Base-by-base conservation (phyloP, 768 basidiomycete species). In the Cytidiella melzeri region DNA sequence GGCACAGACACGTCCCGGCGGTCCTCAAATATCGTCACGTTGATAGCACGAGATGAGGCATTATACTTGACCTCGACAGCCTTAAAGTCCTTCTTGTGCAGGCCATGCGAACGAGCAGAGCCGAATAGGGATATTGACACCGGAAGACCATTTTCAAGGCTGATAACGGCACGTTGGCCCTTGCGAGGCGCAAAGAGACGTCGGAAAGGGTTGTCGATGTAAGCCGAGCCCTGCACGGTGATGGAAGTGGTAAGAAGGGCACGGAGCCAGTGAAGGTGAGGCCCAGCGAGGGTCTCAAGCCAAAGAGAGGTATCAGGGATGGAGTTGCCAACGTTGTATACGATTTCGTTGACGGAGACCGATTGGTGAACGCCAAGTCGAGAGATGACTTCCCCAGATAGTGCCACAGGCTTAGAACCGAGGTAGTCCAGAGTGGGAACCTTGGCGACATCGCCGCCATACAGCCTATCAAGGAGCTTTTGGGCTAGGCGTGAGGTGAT, bases 391-490 rank as follows among this genome's bases (percentile, higher is more conserved):
- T 70, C 48, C 36, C 61, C 60, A 20, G 79, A 73, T 5, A 64
- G 56, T 3, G 64, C 48, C 6, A 60, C 57, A 2, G 76, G 68
- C 51, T 68, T 67, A 40, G 80, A 75, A 26, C 81, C 81, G 46
- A 99, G 83, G 65, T 94, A 98, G 61, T 94, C 95, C 57, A 90
- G 63, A 6, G 73, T 73, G 2, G 96, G 96, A 44, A 98, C 77
- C 45, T 77, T 76, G 50, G 73, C 77, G 57, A 71, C 73, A 62
- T 97, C 90, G 15, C 86, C 86, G 44, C 63, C 74, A 62, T 98
- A 98, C 52, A 77, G 81, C 48, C 79, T 77, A 41, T 87, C 77
- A 13, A 96, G 75, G 39, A 97, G 78, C 60, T 83, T 88, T 59
- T 82, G 65, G 47, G 89, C 80, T 48, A 99, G 87, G 13, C 73